A percentile compares a stretch with the other conserved stretches of the same genome.
Conservation (phyloP, 2,329 filamentous ascomycete species). For the Acarospora socialis region DNA sequence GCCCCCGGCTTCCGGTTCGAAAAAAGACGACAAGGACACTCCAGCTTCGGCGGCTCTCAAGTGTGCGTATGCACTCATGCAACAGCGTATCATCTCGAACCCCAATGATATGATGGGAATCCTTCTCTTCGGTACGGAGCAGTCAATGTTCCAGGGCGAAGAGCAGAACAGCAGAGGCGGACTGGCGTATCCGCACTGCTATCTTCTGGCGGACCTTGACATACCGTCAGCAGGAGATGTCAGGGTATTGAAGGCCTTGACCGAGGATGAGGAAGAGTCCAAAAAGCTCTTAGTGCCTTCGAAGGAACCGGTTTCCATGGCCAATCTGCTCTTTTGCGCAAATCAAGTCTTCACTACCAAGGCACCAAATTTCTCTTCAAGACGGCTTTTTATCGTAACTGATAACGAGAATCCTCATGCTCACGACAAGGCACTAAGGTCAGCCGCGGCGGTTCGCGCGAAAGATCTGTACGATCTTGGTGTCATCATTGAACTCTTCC, state of each 20-base stretch:
- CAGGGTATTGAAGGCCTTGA: conserved; percentile 58
- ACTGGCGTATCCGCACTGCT: conserved; percentile 75
- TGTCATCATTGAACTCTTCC: conserved; percentile 83
- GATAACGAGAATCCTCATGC: conserved; percentile 80
- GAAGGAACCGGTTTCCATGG: conserved; percentile 59
- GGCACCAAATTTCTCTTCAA: conserved; percentile 83
- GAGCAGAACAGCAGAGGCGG: conserved; percentile 42
- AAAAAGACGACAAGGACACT: conserved; percentile 65
- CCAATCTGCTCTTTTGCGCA: conserved; percentile 82
- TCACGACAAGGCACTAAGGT: conserved; percentile 55
- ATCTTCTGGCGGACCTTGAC: conserved; percentile 76
- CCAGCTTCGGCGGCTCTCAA: conserved; percentile 74
- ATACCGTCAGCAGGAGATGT: conserved; percentile 79
- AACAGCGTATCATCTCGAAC: conserved; percentile 94
- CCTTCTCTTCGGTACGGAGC: conserved; percentile 75
- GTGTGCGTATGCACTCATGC: conserved; percentile 89
- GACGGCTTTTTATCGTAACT: conserved; percentile 88
- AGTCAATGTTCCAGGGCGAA: conserved; percentile 63
- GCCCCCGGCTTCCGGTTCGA: conserved; percentile 50
- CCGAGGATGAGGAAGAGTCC: conserved; percentile 63
- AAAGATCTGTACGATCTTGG: conserved; percentile 93
- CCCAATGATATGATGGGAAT: conserved; percentile 97
- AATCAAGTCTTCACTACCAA: conserved; percentile 95
- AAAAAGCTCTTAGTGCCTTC: conserved; percentile 56
- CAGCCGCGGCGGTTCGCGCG: conserved; percentile 69